phyloP scores from a whole-genome alignment of 306 rosid species.

The Neltuma alba region DNA sequence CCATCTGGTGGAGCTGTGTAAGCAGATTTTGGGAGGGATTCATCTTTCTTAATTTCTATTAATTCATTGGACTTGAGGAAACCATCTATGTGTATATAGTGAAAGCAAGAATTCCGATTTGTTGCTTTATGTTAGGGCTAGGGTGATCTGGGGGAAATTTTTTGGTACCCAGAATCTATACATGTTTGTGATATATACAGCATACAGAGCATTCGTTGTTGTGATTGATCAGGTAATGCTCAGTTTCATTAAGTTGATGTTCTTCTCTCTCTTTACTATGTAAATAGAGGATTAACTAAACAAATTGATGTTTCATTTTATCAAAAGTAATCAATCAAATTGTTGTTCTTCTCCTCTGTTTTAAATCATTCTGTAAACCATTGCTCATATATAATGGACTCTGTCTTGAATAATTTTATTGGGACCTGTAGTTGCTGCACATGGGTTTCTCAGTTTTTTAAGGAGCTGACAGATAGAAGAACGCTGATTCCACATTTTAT shows the following conservation, averaged over 20 bases:
- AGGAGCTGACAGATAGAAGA: background rate
- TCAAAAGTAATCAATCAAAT: too few species aligned
- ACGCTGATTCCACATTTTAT: too few species aligned
- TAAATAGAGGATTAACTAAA: background rate
- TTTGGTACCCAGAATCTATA: background rate
- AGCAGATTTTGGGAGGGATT: background rate
- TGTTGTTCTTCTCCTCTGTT: too few species aligned
- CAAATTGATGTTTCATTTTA: background rate
- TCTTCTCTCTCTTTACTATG: background rate
- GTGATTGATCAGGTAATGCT: background rate
- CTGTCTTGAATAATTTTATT: background rate
- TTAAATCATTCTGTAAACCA: background rate
- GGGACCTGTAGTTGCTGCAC: background rate
- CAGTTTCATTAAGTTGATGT: background rate
- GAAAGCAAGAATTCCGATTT: background rate
- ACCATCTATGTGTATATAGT: background rate
- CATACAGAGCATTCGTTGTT: background rate
- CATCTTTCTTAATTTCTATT: background rate
- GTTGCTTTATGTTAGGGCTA: background rate
- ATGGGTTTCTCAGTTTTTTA: background rate
- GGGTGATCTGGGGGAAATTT: background rate
- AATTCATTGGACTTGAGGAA: background rate
- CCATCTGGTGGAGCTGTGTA: constrained; percentile 3
- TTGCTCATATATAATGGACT: background rate
- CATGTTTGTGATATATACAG: background rate